Evolutionary conservation across 2,329 filamentous ascomycete genomes (phyloP).

Genomic region (Colletotrichum endophyticum): DNA sequence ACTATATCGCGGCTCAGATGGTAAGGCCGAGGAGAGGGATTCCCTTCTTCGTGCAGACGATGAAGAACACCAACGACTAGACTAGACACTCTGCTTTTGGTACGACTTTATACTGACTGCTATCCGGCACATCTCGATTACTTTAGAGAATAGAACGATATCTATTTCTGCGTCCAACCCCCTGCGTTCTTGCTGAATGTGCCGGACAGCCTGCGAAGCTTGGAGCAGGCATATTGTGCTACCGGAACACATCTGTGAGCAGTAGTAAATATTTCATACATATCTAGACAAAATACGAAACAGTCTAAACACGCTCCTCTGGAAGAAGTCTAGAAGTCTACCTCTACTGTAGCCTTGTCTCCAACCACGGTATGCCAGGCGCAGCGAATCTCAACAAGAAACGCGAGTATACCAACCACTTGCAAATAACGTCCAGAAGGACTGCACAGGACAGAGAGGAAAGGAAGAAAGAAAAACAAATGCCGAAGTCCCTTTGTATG

Average conservation of each 20-base stretch:
- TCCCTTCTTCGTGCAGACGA: slow-evolving; percentile 17
- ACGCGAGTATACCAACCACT: neutral
- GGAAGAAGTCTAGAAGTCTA: neutral
- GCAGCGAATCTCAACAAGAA: neutral
- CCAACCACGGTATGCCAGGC: neutral
- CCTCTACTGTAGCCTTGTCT: neutral
- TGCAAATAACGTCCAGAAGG: neutral
- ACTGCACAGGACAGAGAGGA: slow-evolving; percentile 6
- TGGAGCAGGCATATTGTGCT: neutral
- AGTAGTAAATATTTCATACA: neutral
- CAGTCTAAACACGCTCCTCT: neutral
- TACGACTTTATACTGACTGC: neutral
- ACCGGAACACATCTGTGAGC: neutral
- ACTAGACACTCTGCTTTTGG: neutral
- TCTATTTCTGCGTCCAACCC: neutral
- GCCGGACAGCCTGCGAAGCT: neutral
- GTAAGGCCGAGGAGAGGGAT: slow-evolving; percentile 22
- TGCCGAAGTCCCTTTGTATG: slow-evolving; percentile 6
- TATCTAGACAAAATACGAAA: neutral
- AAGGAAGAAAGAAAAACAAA: slow-evolving; percentile 9
- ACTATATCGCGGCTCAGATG: slow-evolving; percentile 58
- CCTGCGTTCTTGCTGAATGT: neutral
- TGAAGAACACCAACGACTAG: slow-evolving; percentile 22
- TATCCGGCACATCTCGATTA: neutral
- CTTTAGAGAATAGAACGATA: neutral